Percentiles rank a stretch among this genome's conserved stretches.
Evolutionary conservation across 306 rosid genomes (phyloP).

Genomic region (Trifolium repens): DNA sequence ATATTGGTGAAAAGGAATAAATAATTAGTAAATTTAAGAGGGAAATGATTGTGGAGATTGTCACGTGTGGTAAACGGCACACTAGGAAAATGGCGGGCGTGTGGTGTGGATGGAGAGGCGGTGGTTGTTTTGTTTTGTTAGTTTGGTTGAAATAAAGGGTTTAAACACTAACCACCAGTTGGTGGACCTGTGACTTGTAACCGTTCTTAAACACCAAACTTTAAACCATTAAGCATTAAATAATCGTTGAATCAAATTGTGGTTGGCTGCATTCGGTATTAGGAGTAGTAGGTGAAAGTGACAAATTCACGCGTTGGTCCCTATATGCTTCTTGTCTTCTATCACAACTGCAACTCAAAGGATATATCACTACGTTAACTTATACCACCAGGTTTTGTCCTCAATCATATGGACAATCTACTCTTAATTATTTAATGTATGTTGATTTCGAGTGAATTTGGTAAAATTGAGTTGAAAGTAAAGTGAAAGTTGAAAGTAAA

Average conservation of each 20-base stretch:
- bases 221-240: constrained; percentile 50
- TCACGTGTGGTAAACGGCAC: constrained; percentile 73
- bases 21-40: constrained; percentile 51
- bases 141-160: constrained; percentile 58
- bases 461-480: too few relatives aligned
- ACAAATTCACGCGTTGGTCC: constrained; percentile 50
- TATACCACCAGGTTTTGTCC: neutral
- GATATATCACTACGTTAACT: neutral
- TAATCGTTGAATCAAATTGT: neutral
- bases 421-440: neutral
- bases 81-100: constrained; percentile 38
- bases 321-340: constrained; percentile 15
- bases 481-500: too few relatives aligned
- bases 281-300: constrained; percentile 49
- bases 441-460: too few relatives aligned
- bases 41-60: constrained; percentile 56
- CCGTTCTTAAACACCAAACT: constrained; percentile 62
- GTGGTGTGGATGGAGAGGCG: constrained; percentile 3
- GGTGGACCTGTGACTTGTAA: constrained; percentile 71
- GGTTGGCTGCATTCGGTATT: constrained; percentile 47
- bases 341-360: neutral
- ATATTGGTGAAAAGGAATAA: constrained; percentile 46
- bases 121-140: constrained; percentile 78
- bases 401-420: neutral
- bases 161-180: constrained; percentile 81